Evolutionary conservation across 129 eudicot genomes (phyloP).

Genomic region (Arctium lappa): DNA sequence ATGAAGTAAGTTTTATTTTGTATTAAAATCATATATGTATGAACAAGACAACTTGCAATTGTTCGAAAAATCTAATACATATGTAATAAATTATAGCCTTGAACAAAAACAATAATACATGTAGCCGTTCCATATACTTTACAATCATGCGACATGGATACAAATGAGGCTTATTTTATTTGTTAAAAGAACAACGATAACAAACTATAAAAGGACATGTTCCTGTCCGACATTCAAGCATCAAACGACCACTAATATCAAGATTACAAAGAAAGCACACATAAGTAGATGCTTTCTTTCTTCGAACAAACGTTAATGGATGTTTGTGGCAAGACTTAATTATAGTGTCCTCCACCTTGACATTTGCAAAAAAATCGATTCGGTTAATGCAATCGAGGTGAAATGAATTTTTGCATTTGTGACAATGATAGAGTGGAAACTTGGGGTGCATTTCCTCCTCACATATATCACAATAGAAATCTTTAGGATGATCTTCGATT

Average conservation of each 20-base stretch:
- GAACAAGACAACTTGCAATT: background rate
- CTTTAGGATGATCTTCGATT: constrained; percentile 5
- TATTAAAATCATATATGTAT: background rate
- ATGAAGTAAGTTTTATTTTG: background rate
- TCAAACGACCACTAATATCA: constrained; percentile 3
- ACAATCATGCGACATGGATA: background rate
- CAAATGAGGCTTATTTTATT: background rate
- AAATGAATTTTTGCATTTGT: background rate
- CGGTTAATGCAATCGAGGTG: background rate
- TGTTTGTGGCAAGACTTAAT: background rate
- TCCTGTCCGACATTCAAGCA: background rate
- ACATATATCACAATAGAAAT: constrained; percentile 10
- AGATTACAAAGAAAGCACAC: background rate
- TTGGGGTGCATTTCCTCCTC: constrained; percentile 9
- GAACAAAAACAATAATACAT: background rate
- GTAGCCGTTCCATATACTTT: background rate
- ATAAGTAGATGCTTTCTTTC: background rate
- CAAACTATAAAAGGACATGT: background rate
- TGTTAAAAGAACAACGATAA: background rate
- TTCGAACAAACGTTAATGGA: background rate
- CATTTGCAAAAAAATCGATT: background rate
- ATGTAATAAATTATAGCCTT: background rate
- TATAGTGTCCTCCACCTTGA: background rate
- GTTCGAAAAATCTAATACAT: background rate
- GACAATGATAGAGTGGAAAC: background rate